These are phyloP conservation scores for Peterozyma toletana DNA, from an alignment of 805 yeast genomes.

Conservation along the genomic window DNA sequence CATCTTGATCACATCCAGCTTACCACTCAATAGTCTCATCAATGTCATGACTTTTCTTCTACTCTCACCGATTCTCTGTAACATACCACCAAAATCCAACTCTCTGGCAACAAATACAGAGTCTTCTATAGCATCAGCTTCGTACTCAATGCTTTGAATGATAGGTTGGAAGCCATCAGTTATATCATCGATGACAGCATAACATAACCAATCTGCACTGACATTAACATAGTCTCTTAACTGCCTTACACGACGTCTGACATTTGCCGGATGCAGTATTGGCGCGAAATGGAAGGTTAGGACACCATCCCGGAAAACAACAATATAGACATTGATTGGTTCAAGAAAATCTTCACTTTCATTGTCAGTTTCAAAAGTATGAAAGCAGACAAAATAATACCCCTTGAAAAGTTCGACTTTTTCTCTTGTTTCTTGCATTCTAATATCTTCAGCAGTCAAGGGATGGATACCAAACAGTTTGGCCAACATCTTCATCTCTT, in stretches of 20 bases:
- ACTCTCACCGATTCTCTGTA: conserved; percentile 79
- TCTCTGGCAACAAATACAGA: conserved; percentile 78
- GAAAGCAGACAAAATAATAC: conserved; percentile 94
- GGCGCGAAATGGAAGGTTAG: conserved; percentile 67
- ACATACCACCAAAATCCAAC: conserved; percentile 68
- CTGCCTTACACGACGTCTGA: conserved; percentile 76
- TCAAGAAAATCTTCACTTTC: conserved; percentile 80
- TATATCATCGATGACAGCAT: conserved; percentile 76
- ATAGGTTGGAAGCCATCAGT: conserved; percentile 83
- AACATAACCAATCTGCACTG: conserved; percentile 76
- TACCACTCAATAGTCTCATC: conserved; percentile 83
- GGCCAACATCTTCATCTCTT: conserved; percentile 86
- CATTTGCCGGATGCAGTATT: conserved; percentile 63
- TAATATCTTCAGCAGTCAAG: conserved; percentile 92
- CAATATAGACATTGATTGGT: conserved; percentile 70
- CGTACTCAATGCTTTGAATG: conserved; percentile 68
- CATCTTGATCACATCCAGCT: conserved; percentile 95
- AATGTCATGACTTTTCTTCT: conserved; percentile 89
- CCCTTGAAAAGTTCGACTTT: conserved; percentile 87
- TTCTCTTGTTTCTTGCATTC: conserved; percentile 95
- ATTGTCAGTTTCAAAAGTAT: conserved; percentile 83
- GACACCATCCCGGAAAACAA: conserved; percentile 63
- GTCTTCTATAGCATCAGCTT: conserved; percentile 78
- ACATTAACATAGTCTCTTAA: conserved; percentile 72
- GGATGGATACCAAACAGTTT: conserved; percentile 98